Evolutionary conservation across 768 basidiomycete genomes (phyloP).

Genomic region (Boletus vinaceobasis): DNA sequence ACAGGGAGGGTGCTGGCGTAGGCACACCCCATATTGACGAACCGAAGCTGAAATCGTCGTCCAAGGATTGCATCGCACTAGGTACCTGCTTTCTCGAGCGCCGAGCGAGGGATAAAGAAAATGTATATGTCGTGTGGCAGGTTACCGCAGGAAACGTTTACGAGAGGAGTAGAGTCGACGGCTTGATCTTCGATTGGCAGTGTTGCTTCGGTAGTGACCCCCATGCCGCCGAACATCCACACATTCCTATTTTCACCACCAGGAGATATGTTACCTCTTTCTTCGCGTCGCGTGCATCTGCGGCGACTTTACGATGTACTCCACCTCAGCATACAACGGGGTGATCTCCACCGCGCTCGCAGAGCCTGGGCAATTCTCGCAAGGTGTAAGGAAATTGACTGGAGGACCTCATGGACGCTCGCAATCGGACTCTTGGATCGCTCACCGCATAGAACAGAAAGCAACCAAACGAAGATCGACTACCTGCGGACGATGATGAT

Average conservation of each 20-base stretch:
- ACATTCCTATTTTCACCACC: constrained; percentile 62
- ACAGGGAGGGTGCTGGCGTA: constrained; percentile 33
- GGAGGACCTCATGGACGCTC: constrained; percentile 68
- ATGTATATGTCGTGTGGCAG: constrained; percentile 11
- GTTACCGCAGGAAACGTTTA: neutral
- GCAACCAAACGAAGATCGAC: constrained; percentile 42
- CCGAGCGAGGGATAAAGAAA: neutral
- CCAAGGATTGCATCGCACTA: constrained; percentile 41
- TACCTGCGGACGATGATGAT: constrained; percentile 72
- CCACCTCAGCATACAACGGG: constrained; percentile 64
- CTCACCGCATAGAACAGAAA: constrained; percentile 26
- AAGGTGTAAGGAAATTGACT: constrained; percentile 74
- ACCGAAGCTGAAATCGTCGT: constrained; percentile 70
- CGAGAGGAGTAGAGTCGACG: neutral
- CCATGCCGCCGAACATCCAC: constrained; percentile 32
- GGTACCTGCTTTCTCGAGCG: neutral
- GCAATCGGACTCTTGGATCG: constrained; percentile 55
- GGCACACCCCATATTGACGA: constrained; percentile 69
- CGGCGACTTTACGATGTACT: constrained; percentile 73
- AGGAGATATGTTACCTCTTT: constrained; percentile 45
- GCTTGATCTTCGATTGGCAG: neutral
- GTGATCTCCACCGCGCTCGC: constrained; percentile 59
- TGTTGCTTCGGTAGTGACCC: neutral
- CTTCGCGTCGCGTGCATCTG: constrained; percentile 67
- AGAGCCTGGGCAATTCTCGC: constrained; percentile 72